phyloP scores from a whole-genome alignment of 78 protist species.

The Anaeramoeba flamelloides region DNA sequence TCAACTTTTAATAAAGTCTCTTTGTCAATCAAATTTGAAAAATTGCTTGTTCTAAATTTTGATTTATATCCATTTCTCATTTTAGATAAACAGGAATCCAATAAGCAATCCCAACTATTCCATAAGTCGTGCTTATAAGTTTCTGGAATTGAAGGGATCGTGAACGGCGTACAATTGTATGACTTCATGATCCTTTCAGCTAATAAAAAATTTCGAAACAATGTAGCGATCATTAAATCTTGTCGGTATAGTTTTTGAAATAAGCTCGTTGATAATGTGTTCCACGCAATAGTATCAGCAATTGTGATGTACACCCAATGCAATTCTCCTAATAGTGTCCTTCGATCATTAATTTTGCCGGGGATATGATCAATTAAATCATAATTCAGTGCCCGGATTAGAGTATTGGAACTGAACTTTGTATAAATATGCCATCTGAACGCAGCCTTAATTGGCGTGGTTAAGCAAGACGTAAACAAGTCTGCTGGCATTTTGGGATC shows the following conservation, averaged over 20 bases:
- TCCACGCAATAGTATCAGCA: constrained; percentile 98
- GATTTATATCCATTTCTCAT: too few relatives aligned
- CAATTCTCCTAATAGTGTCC: constrained; percentile 61
- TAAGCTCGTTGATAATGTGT: constrained; percentile 26
- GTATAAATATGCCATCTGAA: neutral
- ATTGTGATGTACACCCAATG: constrained; percentile 93
- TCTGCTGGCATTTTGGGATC: constrained; percentile 15
- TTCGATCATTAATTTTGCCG: neutral
- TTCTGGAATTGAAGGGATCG: constrained; percentile 72
- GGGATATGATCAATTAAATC: neutral
- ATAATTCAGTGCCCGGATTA: neutral
- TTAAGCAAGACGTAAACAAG: constrained; percentile 5
- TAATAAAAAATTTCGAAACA: constrained; percentile 86
- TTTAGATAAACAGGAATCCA: constrained; percentile 55
- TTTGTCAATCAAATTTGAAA: too few relatives aligned
- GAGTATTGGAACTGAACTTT: neutral
- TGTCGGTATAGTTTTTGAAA: constrained; percentile 78
- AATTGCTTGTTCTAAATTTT: too few relatives aligned
- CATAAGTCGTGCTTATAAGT: constrained; percentile 50
- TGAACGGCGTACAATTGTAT: constrained; percentile 65
- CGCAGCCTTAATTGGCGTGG: neutral
- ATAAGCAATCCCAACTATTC: constrained; percentile 82
- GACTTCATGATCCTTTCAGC: constrained; percentile 82
- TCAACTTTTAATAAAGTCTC: too few relatives aligned
- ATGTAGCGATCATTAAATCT: constrained; percentile 74